A percentile compares a stretch with the other conserved stretches of the same genome.
phyloP scores from a whole-genome alignment of 2,329 filamentous ascomycete genomes.

The Penicillium sp. region DNA sequence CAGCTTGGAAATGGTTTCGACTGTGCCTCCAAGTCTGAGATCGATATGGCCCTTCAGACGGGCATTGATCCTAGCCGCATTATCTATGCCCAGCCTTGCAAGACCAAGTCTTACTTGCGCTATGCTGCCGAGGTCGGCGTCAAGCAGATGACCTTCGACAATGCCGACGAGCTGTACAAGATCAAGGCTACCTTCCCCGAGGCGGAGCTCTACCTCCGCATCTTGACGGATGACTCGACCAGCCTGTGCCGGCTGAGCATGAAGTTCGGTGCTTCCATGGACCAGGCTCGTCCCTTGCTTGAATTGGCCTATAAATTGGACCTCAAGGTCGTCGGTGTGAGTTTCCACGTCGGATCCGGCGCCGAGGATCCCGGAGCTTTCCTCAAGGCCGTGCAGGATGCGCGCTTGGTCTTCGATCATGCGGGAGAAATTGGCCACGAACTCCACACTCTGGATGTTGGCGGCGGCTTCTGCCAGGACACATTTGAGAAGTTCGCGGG shows the following conservation, averaged over 20 bases:
- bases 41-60: constrained; percentile 82
- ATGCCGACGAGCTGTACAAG: constrained; percentile 96
- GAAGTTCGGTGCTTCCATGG: constrained; percentile 93
- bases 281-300: constrained; percentile 74
- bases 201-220: constrained; percentile 90
- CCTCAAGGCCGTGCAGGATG: constrained; percentile 85
- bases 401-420: constrained; percentile 84
- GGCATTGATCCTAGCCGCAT: constrained; percentile 85
- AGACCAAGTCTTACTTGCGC: constrained; percentile 96
- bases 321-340: constrained; percentile 91
- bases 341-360: constrained; percentile 96
- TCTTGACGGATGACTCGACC: constrained; percentile 92
- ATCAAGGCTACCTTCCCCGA: constrained; percentile 87
- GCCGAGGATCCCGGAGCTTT: constrained; percentile 92
- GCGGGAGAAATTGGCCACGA: constrained; percentile 73
- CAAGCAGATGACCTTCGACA: constrained; percentile 99
- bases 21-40: constrained; percentile 96
- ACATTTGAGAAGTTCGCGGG: constrained; percentile 88
- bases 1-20: constrained; percentile 93
- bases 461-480: constrained; percentile 87
- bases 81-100: constrained; percentile 99
- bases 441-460: constrained; percentile 87
- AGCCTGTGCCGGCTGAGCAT: constrained; percentile 92
- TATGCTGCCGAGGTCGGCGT: constrained; percentile 82
- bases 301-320: constrained; percentile 75